A percentile compares a stretch with the other conserved stretches of the same genome.
These are phyloP conservation scores for Terfezia boudieri DNA, from an alignment of 495 filamentous ascomycete species.

Conservation along the genomic window DNA sequence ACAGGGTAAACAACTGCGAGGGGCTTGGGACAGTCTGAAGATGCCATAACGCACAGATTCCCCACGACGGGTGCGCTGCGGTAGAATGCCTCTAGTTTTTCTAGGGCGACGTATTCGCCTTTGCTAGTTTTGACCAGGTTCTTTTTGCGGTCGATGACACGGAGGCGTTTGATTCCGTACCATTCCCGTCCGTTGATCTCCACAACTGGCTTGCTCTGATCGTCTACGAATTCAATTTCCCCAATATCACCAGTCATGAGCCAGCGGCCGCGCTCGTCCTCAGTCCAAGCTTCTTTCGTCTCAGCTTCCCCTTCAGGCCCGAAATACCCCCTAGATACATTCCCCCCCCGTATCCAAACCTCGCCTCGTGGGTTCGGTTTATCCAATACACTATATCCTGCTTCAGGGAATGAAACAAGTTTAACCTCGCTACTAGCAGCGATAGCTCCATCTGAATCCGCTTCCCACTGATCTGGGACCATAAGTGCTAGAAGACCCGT, in stretches of 20 bases:
- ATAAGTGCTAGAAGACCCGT: not conserved
- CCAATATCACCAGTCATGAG: not conserved
- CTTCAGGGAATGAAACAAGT: not conserved
- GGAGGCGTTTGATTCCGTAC: not conserved
- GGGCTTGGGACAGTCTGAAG: not conserved
- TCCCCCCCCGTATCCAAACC: not conserved
- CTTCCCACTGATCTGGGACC: not conserved
- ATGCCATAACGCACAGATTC: not conserved
- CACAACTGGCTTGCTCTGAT: not conserved
- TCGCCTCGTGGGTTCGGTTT: not conserved
- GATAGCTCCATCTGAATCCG: not conserved
- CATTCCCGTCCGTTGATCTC: not conserved
- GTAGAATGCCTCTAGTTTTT: not conserved
- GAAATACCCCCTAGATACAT: not conserved
- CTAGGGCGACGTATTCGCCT: not conserved
- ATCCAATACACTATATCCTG: not conserved
- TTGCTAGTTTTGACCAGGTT: not conserved
- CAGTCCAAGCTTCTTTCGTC: not conserved
- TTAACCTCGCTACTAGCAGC: not conserved
- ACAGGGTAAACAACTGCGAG: not conserved
- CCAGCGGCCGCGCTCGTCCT: not conserved
- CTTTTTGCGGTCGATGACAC: not conserved
- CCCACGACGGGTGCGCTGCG: not conserved
- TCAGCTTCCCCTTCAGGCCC: not conserved
- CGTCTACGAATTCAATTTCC: not conserved